Evolutionary conservation across 495 filamentous ascomycete species (phyloP).

Genomic region (Neurospora sp.): DNA sequence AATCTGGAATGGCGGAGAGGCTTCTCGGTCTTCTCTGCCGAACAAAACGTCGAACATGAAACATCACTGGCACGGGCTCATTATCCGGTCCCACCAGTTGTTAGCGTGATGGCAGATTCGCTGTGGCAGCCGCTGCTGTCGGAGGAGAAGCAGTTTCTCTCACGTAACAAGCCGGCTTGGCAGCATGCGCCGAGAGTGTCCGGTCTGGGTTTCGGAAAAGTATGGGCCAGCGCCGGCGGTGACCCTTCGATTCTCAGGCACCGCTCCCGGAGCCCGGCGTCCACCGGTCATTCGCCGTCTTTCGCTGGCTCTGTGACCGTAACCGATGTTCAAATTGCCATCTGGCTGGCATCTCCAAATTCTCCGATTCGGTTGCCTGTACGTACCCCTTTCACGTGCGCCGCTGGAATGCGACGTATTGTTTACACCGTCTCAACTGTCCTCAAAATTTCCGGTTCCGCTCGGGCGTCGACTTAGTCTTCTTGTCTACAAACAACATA

Average conservation of each 20-base stretch:
- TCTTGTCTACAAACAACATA: background rate
- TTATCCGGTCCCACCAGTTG: background rate
- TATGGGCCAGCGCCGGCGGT: background rate
- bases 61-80: background rate
- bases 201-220: background rate
- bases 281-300: background rate
- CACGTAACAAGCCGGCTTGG: background rate
- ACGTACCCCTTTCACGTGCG: background rate
- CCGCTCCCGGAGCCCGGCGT: background rate
- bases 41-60: background rate
- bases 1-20: background rate
- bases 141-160: background rate
- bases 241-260: background rate
- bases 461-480: background rate
- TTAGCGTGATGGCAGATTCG: background rate
- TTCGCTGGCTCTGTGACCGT: background rate
- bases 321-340: background rate
- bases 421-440: background rate
- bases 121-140: background rate
- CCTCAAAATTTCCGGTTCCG: background rate
- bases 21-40: background rate
- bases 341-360: background rate
- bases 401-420: background rate
- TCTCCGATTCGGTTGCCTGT: background rate
- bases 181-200: background rate